These are phyloP conservation scores for Yamadazyma pseudoaaseri DNA, from an alignment of 1,139 yeast species.

Conservation along the genomic window DNA sequence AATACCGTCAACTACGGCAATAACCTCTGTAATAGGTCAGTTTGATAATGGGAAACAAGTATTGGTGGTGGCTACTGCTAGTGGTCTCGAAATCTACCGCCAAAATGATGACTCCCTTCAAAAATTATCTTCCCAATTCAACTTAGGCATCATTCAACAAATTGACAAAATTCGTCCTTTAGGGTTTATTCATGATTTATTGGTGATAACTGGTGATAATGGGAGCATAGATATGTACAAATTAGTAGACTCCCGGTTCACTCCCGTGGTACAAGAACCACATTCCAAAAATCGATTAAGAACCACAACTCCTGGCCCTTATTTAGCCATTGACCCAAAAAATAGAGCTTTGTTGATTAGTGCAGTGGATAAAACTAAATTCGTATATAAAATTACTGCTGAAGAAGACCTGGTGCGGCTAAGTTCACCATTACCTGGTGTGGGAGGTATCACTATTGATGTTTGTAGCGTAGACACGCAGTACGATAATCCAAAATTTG, in stretches of 20 bases:
- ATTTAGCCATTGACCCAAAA: constrained; percentile 69
- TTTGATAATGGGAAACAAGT: constrained; percentile 64
- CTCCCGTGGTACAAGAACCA: constrained; percentile 60
- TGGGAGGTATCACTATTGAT: constrained; percentile 50
- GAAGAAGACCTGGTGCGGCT: constrained; percentile 44
- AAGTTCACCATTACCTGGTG: constrained; percentile 75
- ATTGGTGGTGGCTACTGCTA: constrained; percentile 57
- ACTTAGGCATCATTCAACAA: constrained; percentile 60
- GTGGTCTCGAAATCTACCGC: constrained; percentile 51
- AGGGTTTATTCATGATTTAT: constrained; percentile 53
- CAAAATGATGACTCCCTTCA: constrained; percentile 53
- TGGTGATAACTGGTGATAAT: constrained; percentile 78
- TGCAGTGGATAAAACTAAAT: constrained; percentile 70
- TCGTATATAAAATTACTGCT: constrained; percentile 47
- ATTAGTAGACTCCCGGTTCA: constrained; percentile 45
- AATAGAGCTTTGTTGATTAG: constrained; percentile 70
- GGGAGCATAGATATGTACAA: constrained; percentile 67
- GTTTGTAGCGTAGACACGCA: constrained; percentile 69
- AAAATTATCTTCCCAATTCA: constrained; percentile 39
- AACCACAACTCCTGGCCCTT: constrained; percentile 74
- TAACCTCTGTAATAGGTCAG: constrained; percentile 61
- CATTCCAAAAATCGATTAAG: constrained; percentile 74
- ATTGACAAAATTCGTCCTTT: constrained; percentile 51
- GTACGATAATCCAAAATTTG: constrained; percentile 80
- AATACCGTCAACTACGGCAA: constrained; percentile 52